Conservation (phyloP, 257 asterid species). For the Echium plantagineum region DNA sequence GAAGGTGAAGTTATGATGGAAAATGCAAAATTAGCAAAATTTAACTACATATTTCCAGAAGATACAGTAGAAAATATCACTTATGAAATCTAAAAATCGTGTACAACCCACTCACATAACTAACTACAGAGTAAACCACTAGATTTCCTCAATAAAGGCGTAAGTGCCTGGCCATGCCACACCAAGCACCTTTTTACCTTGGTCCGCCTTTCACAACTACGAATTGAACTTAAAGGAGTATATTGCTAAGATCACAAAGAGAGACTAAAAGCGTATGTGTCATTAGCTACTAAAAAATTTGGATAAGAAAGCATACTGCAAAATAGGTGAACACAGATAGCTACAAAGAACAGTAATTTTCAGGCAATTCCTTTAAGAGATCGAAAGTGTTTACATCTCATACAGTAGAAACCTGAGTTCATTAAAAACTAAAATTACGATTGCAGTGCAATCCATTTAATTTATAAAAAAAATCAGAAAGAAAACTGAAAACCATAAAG, state of each 20-base stretch:
- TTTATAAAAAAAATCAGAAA: too few relatives aligned
- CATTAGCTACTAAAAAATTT: neutral
- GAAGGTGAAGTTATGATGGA: neutral
- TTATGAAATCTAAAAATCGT: neutral
- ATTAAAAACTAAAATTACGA: too few relatives aligned
- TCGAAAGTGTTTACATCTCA: neutral
- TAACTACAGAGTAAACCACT: neutral
- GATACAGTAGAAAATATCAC: neutral
- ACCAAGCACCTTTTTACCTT: too few relatives aligned
- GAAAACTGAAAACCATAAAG: neutral
- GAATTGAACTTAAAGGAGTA: neutral
- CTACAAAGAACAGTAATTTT: neutral
- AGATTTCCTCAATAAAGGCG: neutral
- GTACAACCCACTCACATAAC: neutral
- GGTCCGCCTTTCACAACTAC: neutral
- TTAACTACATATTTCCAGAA: neutral
- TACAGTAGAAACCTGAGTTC: slow-evolving; percentile 1
- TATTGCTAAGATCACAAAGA: neutral
- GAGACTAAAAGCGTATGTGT: neutral
- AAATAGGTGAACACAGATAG: neutral
- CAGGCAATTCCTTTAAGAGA: neutral
- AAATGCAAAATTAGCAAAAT: neutral
- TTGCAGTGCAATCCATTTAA: neutral
- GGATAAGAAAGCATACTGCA: neutral
- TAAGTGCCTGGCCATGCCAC: too few relatives aligned